A percentile compares a stretch with the other conserved stretches of the same genome.
These are phyloP conservation scores for Anisodus tanguticus DNA, from an alignment of 257 asterid genomes.

Conservation along the genomic window DNA sequence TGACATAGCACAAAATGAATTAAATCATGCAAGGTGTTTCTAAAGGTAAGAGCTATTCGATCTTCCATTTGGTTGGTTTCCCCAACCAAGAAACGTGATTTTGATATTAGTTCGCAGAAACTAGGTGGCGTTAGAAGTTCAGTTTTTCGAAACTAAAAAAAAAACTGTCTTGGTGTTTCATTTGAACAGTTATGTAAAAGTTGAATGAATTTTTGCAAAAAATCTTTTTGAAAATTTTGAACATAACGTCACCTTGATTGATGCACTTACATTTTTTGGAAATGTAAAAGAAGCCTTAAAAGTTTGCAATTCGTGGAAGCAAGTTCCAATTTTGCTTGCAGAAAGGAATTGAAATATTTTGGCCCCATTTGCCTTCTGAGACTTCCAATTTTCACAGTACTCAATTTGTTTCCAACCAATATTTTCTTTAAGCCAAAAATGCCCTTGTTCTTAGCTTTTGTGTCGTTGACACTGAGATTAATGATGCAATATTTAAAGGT, in stretches of 20 bases:
- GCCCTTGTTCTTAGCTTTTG: background rate
- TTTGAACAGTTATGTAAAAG: too few species aligned
- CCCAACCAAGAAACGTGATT: background rate
- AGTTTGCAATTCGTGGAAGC: slow-evolving; percentile 37
- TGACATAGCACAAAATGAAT: background rate
- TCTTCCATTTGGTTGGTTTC: background rate
- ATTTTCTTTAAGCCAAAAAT: background rate
- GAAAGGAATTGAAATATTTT: background rate
- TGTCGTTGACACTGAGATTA: background rate
- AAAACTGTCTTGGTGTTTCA: too few species aligned
- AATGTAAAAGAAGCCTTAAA: background rate
- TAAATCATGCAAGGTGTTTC: background rate
- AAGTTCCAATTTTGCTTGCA: slow-evolving; percentile 30
- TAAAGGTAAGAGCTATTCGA: background rate
- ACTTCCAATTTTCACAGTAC: background rate
- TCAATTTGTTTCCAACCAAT: background rate
- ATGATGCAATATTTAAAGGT: background rate
- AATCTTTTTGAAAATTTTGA: background rate
- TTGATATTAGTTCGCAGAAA: background rate
- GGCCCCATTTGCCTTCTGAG: slow-evolving; percentile 28
- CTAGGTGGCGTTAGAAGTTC: background rate
- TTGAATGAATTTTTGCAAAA: background rate
- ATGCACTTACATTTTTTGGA: slow-evolving; percentile 26
- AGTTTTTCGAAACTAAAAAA: too few species aligned
- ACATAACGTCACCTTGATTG: background rate